phyloP scores from a whole-genome alignment of 441 rosid genomes.

The Biscutella laevigata region DNA sequence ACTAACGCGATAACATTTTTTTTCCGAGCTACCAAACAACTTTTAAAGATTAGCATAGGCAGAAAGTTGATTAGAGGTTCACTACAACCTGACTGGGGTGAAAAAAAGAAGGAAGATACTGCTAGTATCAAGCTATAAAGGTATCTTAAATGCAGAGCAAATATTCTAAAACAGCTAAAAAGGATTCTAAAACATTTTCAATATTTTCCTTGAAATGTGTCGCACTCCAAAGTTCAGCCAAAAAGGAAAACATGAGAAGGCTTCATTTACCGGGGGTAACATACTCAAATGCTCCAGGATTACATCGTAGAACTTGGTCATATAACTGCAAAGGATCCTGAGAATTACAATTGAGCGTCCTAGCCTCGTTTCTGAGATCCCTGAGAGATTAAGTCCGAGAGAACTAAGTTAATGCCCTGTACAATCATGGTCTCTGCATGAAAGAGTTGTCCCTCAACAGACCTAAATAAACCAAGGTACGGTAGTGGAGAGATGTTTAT shows the following conservation, averaged over 20 bases:
- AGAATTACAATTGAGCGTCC: slow-evolving; percentile 25
- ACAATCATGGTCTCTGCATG: not conserved
- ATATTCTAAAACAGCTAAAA: not conserved
- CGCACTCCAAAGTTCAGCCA: not conserved
- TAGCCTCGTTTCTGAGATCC: slow-evolving; percentile 51
- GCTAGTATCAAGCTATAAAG: slow-evolving; percentile 14
- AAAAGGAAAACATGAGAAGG: slow-evolving; percentile 25
- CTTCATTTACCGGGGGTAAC: slow-evolving; percentile 64
- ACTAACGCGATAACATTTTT: slow-evolving; percentile 6
- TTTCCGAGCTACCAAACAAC: not conserved
- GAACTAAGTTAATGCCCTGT: not conserved
- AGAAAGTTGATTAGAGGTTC: not conserved
- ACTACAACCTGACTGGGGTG: slow-evolving; percentile 1
- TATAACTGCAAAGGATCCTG: slow-evolving; percentile 52
- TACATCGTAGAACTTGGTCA: slow-evolving; percentile 55
- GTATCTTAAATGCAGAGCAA: slow-evolving; percentile 10
- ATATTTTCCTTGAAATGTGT: not conserved
- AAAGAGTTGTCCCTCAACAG: not conserved
- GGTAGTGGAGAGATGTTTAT: not conserved
- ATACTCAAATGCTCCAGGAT: slow-evolving; percentile 84
- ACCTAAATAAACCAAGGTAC: slow-evolving; percentile 1
- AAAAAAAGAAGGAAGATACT: slow-evolving; percentile 18
- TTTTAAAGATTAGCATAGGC: slow-evolving; percentile 3
- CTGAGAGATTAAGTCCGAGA: slow-evolving; percentile 32
- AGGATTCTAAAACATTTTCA: not conserved